A percentile compares a stretch with the other conserved stretches of the same genome.
phyloP scores from a whole-genome alignment of 2,329 filamentous ascomycete species.

The Chalaropsis thielavioides region DNA sequence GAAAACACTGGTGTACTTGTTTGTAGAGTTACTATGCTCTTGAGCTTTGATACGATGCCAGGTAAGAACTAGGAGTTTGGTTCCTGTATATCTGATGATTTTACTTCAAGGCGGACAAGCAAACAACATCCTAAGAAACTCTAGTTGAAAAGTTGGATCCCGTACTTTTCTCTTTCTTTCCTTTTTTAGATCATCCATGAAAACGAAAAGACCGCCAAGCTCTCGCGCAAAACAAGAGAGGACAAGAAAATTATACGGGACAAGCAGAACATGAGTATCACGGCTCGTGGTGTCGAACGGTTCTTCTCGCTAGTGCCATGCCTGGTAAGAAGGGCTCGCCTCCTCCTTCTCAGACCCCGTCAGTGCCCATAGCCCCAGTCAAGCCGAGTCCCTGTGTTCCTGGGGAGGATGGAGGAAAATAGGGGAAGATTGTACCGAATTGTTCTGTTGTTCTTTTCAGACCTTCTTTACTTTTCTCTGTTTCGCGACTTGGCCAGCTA shows the following conservation, averaged over 20 bases:
- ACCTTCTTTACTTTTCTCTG: conserved; percentile 4
- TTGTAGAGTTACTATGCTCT: no score
- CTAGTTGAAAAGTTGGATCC: neutral
- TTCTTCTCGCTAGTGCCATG: neutral
- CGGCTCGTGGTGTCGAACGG: neutral
- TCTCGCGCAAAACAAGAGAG: neutral
- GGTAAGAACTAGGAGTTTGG: no score
- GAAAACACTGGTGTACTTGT: neutral
- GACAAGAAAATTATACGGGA: neutral
- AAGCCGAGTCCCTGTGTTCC: neutral
- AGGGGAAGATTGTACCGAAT: neutral
- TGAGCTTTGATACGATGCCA: no score
- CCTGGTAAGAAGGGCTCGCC: conserved; percentile 1
- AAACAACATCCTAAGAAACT: neutral
- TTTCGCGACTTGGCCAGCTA: conserved; percentile 4
- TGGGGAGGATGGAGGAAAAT: conserved; percentile 1
- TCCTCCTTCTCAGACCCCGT: conserved; percentile 1
- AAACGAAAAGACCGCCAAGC: neutral
- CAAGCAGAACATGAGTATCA: neutral
- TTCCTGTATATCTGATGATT: no score
- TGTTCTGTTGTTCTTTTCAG: conserved; percentile 5
- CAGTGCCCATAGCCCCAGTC: neutral
- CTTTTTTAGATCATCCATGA: neutral
- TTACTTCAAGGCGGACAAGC: neutral
- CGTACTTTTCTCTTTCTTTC: neutral